These are phyloP conservation scores for Golovinomyces cichoracearum DNA, from an alignment of 2,329 filamentous ascomycete species.

Conservation along the genomic window DNA sequence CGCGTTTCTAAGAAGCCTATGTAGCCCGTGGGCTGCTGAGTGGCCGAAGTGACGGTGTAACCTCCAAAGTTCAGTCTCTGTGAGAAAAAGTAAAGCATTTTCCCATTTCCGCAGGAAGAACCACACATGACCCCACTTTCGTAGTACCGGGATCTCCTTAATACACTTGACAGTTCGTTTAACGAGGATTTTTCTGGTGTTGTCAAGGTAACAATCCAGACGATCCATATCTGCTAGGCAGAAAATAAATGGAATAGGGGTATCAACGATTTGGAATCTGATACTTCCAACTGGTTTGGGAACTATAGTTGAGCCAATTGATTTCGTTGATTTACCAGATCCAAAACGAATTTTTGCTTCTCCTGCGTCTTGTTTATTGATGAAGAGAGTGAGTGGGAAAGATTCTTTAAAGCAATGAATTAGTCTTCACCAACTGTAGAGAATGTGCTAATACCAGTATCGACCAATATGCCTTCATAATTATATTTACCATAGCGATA, in stretches of 20 bases:
- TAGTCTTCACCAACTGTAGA: not conserved
- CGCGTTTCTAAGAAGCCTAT: not conserved
- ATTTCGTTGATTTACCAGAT: not conserved
- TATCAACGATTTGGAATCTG: not conserved
- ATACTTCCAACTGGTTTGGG: not conserved
- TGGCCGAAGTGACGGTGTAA: not conserved
- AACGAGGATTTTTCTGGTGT: not conserved
- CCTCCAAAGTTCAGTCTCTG: not conserved
- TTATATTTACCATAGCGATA: not conserved
- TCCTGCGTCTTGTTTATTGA: not conserved
- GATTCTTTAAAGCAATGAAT: not conserved
- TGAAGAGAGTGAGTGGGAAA: not conserved
- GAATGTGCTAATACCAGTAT: constrained; percentile 1
- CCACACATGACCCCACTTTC: not conserved
- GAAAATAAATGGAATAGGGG: not conserved
- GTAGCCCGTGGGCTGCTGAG: not conserved
- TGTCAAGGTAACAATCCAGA: not conserved
- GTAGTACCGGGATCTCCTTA: not conserved
- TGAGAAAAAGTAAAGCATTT: not conserved
- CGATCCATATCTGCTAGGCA: not conserved
- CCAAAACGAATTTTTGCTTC: not conserved
- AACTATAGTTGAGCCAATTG: not conserved
- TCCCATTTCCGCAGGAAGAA: not conserved
- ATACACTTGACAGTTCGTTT: not conserved
- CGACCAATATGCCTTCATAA: not conserved